Percentiles rank a stretch among this genome's conserved stretches.
These are phyloP conservation scores for Cladosporium sp. DNA, from an alignment of 2,329 filamentous ascomycete genomes.

Conservation along the genomic window DNA sequence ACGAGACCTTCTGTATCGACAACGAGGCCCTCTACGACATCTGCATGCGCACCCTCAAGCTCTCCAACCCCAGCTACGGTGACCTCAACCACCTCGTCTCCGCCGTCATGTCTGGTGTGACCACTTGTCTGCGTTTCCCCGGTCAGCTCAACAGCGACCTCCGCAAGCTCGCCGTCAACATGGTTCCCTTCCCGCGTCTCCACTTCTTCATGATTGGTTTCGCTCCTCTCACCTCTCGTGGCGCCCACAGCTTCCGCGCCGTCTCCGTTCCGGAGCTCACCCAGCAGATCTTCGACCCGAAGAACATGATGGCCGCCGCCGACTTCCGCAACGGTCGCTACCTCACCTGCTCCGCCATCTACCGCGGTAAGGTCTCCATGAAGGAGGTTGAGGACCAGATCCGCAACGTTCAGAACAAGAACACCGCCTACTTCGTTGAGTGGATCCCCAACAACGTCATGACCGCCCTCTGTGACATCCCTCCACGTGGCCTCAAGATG, in stretches of 20 bases:
- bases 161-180: constrained; percentile 99
- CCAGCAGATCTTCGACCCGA: constrained; percentile 99
- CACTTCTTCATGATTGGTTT: constrained; percentile 99
- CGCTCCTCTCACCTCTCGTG: constrained; percentile 91
- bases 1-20: constrained; percentile 99
- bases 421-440: constrained; percentile 98
- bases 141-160: constrained; percentile 99
- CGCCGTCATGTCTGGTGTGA: constrained; percentile 98
- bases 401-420: constrained; percentile 99
- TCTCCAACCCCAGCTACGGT: constrained; percentile 96
- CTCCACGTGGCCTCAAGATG: constrained; percentile 97
- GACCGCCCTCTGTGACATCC: constrained; percentile 98
- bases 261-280: constrained; percentile 97
- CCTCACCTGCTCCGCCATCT: constrained; percentile 98
- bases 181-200: constrained; percentile 99
- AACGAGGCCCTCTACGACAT: constrained; percentile 99
- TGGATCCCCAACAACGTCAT: constrained; percentile 99
- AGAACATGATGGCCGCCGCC: constrained; percentile 99
- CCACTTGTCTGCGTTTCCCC: constrained; percentile 97
- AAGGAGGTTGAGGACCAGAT: constrained; percentile 99
- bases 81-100: constrained; percentile 99
- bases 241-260: constrained; percentile 91
- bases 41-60: constrained; percentile 99
- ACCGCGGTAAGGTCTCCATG: constrained; percentile 99
- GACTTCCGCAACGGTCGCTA: constrained; percentile 99